Evolutionary conservation across 106 monocot genomes (phyloP).

Genomic region (Allium cepa): DNA sequence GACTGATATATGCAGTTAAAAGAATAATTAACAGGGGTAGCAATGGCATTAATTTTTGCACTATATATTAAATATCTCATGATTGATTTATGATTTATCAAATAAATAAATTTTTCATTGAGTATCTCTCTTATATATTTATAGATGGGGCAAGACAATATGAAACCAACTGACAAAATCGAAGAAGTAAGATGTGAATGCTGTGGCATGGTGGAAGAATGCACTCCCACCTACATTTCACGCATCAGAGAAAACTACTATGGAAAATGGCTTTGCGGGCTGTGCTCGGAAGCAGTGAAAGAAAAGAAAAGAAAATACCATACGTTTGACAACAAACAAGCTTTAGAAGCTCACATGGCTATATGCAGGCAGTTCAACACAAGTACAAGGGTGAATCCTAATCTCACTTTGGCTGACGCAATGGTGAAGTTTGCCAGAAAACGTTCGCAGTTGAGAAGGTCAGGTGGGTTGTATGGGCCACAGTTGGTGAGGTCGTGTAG

Average conservation of each 20-base stretch:
- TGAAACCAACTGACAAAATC: background rate
- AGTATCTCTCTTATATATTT: background rate
- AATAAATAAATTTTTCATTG: background rate
- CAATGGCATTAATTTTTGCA: too few species aligned
- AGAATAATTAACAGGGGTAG: too few species aligned
- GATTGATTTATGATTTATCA: too few species aligned
- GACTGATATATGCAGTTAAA: too few species aligned
- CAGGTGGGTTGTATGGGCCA: background rate
- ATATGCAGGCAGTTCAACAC: constrained; percentile 30
- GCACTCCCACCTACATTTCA: constrained; percentile 22
- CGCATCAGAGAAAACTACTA: constrained; percentile 11
- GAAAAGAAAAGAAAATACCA: constrained; percentile 19
- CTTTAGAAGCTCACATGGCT: constrained; percentile 15
- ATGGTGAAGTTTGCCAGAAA: constrained; percentile 18
- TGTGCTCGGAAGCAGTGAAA: constrained; percentile 25
- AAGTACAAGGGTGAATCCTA: constrained; percentile 10
- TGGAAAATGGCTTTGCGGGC: constrained; percentile 28
- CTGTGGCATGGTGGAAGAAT: constrained; percentile 26
- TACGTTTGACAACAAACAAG: constrained; percentile 4
- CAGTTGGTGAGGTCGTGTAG: background rate
- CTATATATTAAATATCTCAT: too few species aligned
- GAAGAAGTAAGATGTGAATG: constrained; percentile 15
- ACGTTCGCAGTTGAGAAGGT: constrained; percentile 1
- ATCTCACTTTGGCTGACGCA: constrained; percentile 12
- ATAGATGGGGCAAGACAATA: background rate